Conservation (phyloP, 306 rosid genomes). For the Dryas octopetala region DNA sequence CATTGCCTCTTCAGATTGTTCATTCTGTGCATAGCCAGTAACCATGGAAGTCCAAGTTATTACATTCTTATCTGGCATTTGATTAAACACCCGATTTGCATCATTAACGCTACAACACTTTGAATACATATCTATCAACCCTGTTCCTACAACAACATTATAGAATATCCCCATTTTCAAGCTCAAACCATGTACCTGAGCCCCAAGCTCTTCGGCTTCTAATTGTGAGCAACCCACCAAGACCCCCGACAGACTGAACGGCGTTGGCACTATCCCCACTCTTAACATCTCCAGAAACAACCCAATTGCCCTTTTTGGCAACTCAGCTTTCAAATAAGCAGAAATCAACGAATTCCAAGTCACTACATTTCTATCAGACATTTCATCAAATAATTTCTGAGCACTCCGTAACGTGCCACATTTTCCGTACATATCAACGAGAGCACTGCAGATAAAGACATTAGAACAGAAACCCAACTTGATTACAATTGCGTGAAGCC, state of each 20-base stretch:
- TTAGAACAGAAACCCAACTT: constrained; percentile 42
- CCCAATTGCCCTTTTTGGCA: constrained; percentile 22
- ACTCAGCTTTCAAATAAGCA: constrained; percentile 28
- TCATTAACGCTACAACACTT: constrained; percentile 34
- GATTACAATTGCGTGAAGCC: constrained; percentile 25
- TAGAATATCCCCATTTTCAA: constrained; percentile 32
- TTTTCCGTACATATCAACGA: constrained; percentile 34
- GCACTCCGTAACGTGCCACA: constrained; percentile 26
- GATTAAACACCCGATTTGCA: constrained; percentile 39
- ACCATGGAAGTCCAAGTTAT: constrained; percentile 55
- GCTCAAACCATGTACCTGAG: constrained; percentile 45
- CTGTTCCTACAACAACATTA: constrained; percentile 43
- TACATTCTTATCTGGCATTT: constrained; percentile 37
- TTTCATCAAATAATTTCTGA: constrained; percentile 42
- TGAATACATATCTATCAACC: constrained; percentile 43
- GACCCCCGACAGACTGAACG: constrained; percentile 38
- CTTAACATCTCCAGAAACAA: constrained; percentile 35
- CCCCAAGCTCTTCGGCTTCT: constrained; percentile 36
- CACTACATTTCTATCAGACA: constrained; percentile 34
- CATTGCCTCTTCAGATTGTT: constrained; percentile 38
- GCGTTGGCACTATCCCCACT: constrained; percentile 35
- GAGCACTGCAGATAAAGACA: constrained; percentile 35
- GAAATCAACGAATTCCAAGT: constrained; percentile 41
- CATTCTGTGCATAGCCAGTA: constrained; percentile 36
- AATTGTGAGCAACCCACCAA: constrained; percentile 43